These are phyloP conservation scores for Pseudogymnoascus sp. DNA, from an alignment of 2,329 filamentous ascomycete genomes.

Conservation along the genomic window DNA sequence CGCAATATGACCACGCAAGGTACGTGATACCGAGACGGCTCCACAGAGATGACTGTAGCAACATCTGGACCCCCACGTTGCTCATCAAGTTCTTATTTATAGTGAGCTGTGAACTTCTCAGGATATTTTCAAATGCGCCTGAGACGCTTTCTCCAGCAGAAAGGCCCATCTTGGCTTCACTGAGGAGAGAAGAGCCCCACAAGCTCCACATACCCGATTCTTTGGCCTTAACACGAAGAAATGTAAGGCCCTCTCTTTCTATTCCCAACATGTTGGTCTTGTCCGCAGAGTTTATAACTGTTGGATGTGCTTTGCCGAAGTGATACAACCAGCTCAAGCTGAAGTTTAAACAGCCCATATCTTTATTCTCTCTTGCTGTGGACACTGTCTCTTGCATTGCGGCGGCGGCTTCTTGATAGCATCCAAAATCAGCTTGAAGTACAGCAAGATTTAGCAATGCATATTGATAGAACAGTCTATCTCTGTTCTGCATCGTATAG, in stretches of 20 bases:
- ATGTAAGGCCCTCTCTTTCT: conserved; percentile 73
- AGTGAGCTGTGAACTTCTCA: conserved; percentile 75
- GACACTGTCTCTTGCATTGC: conserved; percentile 93
- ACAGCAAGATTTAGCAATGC: conserved; percentile 89
- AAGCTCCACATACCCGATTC: conserved; percentile 81
- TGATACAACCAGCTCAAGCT: conserved; percentile 94
- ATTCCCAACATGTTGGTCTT: conserved; percentile 67
- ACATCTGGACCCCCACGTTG: conserved; percentile 65
- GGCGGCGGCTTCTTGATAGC: conserved; percentile 78
- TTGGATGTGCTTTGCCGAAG: conserved; percentile 78
- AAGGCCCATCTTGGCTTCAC: conserved; percentile 74
- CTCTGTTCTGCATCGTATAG: conserved; percentile 80
- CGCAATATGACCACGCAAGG: conserved; percentile 53
- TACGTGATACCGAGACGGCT: conserved; percentile 59
- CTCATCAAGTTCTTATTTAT: conserved; percentile 66
- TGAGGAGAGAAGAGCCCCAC: conserved; percentile 73
- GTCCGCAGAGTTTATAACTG: conserved; percentile 61
- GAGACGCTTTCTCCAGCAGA: conserved; percentile 59
- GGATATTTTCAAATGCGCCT: conserved; percentile 64
- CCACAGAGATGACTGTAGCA: conserved; percentile 67
- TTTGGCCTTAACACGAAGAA: conserved; percentile 77
- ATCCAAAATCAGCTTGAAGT: conserved; percentile 91
- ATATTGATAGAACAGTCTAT: conserved; percentile 87
- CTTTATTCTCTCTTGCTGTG: conserved; percentile 88
- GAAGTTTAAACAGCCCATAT: conserved; percentile 89